Percentiles rank a stretch among this genome's conserved stretches.
These are phyloP conservation scores for Clarireedia monteithiana DNA, from an alignment of 2,329 filamentous ascomycete species.

Conservation along the genomic window DNA sequence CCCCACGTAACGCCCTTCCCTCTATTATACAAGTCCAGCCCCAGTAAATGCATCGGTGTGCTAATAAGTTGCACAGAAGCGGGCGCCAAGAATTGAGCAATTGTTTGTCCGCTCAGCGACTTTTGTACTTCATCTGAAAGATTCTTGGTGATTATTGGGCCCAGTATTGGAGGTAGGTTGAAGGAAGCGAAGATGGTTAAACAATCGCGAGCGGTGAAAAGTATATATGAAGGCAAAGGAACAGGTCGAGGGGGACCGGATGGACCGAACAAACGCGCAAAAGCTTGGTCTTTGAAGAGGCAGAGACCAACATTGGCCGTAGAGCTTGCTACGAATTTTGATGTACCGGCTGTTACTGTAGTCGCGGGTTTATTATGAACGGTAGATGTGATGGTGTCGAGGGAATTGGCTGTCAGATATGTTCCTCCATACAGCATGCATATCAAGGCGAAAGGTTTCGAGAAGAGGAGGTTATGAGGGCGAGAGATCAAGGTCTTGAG, in stretches of 20 bases:
- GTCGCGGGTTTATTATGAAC: constrained; percentile 47
- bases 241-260: constrained; percentile 47
- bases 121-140: constrained; percentile 45
- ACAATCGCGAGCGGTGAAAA: constrained; percentile 79
- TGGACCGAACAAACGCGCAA: constrained; percentile 74
- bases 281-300: constrained; percentile 84
- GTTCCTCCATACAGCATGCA: constrained; percentile 77
- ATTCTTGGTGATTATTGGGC: constrained; percentile 54
- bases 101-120: constrained; percentile 44
- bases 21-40: constrained; percentile 80
- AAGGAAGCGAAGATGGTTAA: constrained; percentile 88
- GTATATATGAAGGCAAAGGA: constrained; percentile 60
- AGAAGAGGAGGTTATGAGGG: constrained; percentile 54
- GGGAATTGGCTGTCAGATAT: constrained; percentile 78
- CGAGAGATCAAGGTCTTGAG: constrained; percentile 47
- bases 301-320: constrained; percentile 78
- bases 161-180: constrained; percentile 76
- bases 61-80: constrained; percentile 71
- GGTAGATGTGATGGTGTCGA: constrained; percentile 73
- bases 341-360: constrained; percentile 61
- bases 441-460: constrained; percentile 62
- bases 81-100: constrained; percentile 75
- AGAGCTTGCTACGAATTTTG: constrained; percentile 76
- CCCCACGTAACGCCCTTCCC: constrained; percentile 37
- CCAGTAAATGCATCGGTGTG: constrained; percentile 79